Base-by-base conservation (phyloP, 2,329 filamentous ascomycete genomes). In the Lasiodiplodia gonubiensis region DNA sequence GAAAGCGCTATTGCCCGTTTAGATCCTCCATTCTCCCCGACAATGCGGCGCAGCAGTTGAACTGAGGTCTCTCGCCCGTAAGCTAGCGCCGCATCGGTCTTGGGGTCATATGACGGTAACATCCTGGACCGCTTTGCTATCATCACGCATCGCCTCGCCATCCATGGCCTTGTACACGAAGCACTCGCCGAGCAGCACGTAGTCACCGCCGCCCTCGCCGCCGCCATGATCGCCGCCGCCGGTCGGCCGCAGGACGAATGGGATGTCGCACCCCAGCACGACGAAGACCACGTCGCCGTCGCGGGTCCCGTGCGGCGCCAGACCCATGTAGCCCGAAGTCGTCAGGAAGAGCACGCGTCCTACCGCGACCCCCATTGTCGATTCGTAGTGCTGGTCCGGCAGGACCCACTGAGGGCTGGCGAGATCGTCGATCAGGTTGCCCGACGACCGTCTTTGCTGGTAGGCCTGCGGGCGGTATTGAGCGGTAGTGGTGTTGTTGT, bases 351-450 rank as follows among this genome's bases (percentile, higher is more conserved):
- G 64, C 27, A 67, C 66, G 39, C 66, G 66, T 16, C 66, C 66
- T 12, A 63, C 57, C 30, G 55, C 66, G 14, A 67, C 49, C 25
- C 66, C 66, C 66, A 67, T 67, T 18, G 48, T 37, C 25, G 66
- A 67, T 18, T 53, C 49, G 21, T 63, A 67, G 25, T 67, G 57
- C n/a, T 48, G 52, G 23, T 42, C 49, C 5, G 57, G 66, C 25
- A 67, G 66, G 25, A 63, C 25, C 48, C 57, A 54, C 52, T 14
- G 49, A 30, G 66, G 66, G 33, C 52, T 67, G 35, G 66, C 37
- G 23, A 67, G 66, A 49, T 67, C 66, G 57, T 67, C 66, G 57
- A 67, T 67, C 66, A 67, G 55, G 35, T 51, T 67, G 48, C 66
- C 66, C 23, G 66, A 67, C 27, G 66, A 60, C 21, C 64, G 66